phyloP scores from a whole-genome alignment of 208 protist genomes.

The Leishmania amazonensis region DNA sequence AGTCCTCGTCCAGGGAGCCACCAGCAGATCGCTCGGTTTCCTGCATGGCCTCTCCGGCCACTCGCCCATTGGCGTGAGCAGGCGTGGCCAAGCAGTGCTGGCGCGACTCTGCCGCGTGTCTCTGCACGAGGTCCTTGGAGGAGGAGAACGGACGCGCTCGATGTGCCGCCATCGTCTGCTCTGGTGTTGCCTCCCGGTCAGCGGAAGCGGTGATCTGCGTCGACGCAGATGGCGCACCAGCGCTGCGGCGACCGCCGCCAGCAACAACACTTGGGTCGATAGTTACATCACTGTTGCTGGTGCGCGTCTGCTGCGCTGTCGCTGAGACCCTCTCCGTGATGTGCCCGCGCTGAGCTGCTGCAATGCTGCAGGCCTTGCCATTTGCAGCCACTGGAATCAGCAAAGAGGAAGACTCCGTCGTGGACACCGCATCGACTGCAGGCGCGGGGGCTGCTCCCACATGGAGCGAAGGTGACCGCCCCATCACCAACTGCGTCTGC shows the following conservation, averaged over 20 bases:
- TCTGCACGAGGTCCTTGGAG: neutral
- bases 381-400: neutral
- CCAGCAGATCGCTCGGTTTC: neutral
- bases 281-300: neutral
- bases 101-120: neutral
- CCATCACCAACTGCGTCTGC: neutral
- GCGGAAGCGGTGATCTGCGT: neutral
- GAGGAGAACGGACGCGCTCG: neutral
- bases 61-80: neutral
- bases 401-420: neutral
- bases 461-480: neutral
- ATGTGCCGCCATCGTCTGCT: neutral
- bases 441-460: neutral
- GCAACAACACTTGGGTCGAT: neutral
- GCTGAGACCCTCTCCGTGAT: neutral
- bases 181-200: conserved; percentile 21
- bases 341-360: neutral
- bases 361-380: neutral
- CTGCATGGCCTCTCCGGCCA: neutral
- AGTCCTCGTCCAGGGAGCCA: conserved; percentile 11
- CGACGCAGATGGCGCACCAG: neutral
- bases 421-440: neutral
- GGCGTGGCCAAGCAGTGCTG: neutral
- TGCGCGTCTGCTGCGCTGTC: neutral
- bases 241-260: neutral